Evolutionary conservation across 495 filamentous ascomycete species (phyloP), one percentile per base, ranked within the genome.

Genomic region (Astrocystis sublimbata): DNA sequence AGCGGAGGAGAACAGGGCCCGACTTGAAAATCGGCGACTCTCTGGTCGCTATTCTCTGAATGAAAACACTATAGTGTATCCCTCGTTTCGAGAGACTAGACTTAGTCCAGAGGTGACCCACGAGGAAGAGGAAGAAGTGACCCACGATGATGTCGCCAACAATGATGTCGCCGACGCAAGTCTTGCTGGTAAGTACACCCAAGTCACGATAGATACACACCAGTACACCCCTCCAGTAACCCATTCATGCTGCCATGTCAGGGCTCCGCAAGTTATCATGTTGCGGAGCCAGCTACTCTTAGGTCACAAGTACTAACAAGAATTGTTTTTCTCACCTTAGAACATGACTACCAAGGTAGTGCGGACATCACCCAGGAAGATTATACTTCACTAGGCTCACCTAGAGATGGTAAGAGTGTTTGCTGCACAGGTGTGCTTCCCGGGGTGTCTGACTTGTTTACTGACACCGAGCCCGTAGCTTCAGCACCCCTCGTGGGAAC

Each of bases 1-100:
- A 60, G 58, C 5, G 2, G 58, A 60, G 45, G 58, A 60, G 17
- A 60, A 60, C 17, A 13, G 9, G 31, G 26, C 4, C 10, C 35
- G 45, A 4, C 0, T 40, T 8, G 35, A 23, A 31, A 40, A 60
- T 36, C 58, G 58, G 1, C 58, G 42, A 36, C 28, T 24, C 28
- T 58, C 56, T 0, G 56, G 49, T 38, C 5, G 35, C 31, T 10
- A 47, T 15, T 30, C 56, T 8, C 17, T 46, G 13, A 1, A 5
- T 10, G 28, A 15, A 17, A 6, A 3, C 21, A 13, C 24, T 13
- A n/a, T n/a, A n/a, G n/a, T n/a, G n/a, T n/a, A n/a, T n/a, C n/a
- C n/a, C n/a, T n/a, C n/a, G n/a, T n/a, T n/a, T n/a, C n/a, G n/a
- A n/a, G n/a, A n/a, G n/a, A n/a, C n/a, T n/a, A n/a, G n/a, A n/a